Conservation (phyloP, 768 basidiomycete genomes). For the Rhizopogon sp. region DNA sequence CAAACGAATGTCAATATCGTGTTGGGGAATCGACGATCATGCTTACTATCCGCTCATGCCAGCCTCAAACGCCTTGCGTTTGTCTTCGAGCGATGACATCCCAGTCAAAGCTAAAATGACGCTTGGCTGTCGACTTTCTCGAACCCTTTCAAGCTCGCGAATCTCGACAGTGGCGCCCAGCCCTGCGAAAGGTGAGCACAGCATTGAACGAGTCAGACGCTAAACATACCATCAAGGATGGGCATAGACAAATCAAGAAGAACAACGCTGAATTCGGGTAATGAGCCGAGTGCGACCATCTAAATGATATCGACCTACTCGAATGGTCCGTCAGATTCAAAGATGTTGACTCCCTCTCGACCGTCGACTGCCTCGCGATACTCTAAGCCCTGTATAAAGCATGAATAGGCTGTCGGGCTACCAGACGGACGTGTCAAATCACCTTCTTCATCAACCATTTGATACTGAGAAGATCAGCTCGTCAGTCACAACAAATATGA, state of each 20-base stretch:
- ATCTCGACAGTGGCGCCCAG: slow-evolving; percentile 83
- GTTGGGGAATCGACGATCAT: slow-evolving; percentile 27
- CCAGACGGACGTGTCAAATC: neutral
- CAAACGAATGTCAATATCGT: neutral
- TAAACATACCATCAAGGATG: slow-evolving; percentile 68
- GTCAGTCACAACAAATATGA: slow-evolving; percentile 5
- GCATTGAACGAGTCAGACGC: neutral
- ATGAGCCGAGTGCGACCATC: slow-evolving; percentile 3
- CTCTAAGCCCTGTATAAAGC: slow-evolving; percentile 49
- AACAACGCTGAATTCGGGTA: slow-evolving; percentile 52
- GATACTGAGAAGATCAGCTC: slow-evolving; percentile 31
- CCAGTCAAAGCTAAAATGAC: slow-evolving; percentile 88
- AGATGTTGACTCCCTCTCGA: slow-evolving; percentile 75
- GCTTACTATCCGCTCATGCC: slow-evolving; percentile 91
- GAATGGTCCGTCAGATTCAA: slow-evolving; percentile 69
- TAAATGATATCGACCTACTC: slow-evolving; percentile 52
- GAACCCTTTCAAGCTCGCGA: slow-evolving; percentile 60
- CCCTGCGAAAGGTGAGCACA: slow-evolving; percentile 34
- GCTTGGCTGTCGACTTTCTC: slow-evolving; percentile 27
- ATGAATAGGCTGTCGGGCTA: slow-evolving; percentile 1
- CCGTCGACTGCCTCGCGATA: slow-evolving; percentile 81
- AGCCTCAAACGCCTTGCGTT: slow-evolving; percentile 83
- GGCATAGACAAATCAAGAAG: slow-evolving; percentile 93
- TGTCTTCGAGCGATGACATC: slow-evolving; percentile 91
- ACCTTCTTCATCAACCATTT: slow-evolving; percentile 64